Evolutionary conservation across 352 stramenopile species (phyloP).

Genomic region (Bremia lactucae): DNA sequence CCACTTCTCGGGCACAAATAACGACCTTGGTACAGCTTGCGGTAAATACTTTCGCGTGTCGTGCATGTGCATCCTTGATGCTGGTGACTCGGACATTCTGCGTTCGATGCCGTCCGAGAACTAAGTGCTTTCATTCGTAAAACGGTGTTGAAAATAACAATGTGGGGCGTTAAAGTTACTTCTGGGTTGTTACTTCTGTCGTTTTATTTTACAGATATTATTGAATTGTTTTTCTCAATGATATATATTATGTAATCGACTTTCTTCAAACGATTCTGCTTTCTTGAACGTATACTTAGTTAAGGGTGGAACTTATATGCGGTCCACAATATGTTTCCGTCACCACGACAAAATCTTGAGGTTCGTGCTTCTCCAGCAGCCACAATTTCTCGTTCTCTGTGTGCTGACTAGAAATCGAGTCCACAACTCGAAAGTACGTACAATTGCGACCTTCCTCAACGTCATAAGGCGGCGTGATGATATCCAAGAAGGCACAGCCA

Average conservation of each 20-base stretch:
- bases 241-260: no score
- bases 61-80: conserved; percentile 93
- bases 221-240: no score
- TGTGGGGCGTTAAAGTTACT: conserved; percentile 12
- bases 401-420: conserved; percentile 6
- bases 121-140: no score
- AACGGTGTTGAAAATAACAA: no score
- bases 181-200: not conserved
- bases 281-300: no score
- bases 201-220: not conserved
- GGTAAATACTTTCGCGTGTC: conserved; percentile 99
- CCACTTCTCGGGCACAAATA: conserved; percentile 98
- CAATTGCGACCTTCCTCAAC: conserved; percentile 50
- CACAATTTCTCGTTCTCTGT: conserved; percentile 13
- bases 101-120: conserved; percentile 53
- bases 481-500: conserved; percentile 79
- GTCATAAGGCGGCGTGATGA: conserved; percentile 79
- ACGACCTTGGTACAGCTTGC: conserved; percentile 97
- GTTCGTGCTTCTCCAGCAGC: conserved; percentile 39
- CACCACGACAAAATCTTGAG: conserved; percentile 41
- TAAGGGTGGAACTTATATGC: no score
- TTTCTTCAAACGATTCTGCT: no score
- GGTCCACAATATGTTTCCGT: conserved; percentile 42
- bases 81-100: conserved; percentile 99
- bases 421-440: conserved; percentile 58